Base-by-base conservation (phyloP, 2,329 filamentous ascomycete genomes). In the Aureobasidium musti region DNA sequence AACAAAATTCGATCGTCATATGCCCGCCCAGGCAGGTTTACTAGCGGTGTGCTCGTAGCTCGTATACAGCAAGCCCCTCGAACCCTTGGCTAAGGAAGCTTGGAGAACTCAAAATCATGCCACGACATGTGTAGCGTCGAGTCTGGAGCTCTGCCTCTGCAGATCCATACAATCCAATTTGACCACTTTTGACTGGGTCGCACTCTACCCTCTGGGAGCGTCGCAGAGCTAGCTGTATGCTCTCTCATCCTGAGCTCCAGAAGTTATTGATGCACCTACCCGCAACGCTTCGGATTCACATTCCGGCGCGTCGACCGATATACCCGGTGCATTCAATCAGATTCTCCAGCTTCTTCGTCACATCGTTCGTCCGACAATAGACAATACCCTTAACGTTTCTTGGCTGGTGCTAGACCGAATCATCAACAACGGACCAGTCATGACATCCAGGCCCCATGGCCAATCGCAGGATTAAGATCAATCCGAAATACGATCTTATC, bases 61-160 rank as follows among this genome's bases (percentile, higher is more conserved):
- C 43, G 43, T 47, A 47, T 5, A 23, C 8, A 14, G 43, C 35
- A 39, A 26, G 43, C 43, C 19, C 21, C 53, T 41, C 37, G 37
- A 14, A 33, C 39, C 26, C 28, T 59, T n/a, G n/a, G 39, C 7
- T 8, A 21, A 17, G 10, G n/a, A 19, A 35, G 56, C 56, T 59
- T 45, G n/a, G 39, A 11, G 19, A 59, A 59, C 8, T 59, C 39
- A 30, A 59, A 59, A 21, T 45, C 56, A 28, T 59, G 56, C 56
- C 39, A 45, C 26, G 33, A 30, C 56, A 59, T 59, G 56, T 59
- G 56, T 59, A 59, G 56, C 39, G 56, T 45, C 39, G 39, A 59
- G 56, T n/a, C 39, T 59, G 23, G 26, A 47, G 53, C 53, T 59
- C 26, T 19, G 37, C 21, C 19, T 14, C 43, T 47, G 43, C 43